Conservation (phyloP, 129 eudicot species). For the Pittosporum tobira region DNA sequence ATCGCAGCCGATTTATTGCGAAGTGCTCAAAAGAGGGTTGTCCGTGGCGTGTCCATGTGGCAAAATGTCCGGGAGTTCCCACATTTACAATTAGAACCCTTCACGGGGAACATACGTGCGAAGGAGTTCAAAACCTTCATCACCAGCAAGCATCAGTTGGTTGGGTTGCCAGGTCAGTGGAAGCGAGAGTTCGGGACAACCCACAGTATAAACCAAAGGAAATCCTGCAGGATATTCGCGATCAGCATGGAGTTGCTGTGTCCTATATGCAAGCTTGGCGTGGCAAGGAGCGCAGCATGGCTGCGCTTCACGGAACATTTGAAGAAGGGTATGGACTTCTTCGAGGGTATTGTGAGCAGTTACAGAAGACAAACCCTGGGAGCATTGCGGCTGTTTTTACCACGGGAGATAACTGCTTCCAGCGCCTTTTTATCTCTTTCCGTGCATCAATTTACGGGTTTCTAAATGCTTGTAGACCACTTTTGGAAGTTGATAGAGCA, state of each 20-base stretch:
- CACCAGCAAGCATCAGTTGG: conserved; percentile 98
- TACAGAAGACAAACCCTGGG: conserved; percentile 72
- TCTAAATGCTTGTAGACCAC: conserved; percentile 87
- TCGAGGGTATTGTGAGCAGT: conserved; percentile 82
- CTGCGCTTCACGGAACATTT: conserved; percentile 92
- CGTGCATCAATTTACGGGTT: conserved; percentile 87
- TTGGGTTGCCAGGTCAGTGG: conserved; percentile 97
- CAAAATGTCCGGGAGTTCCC: conserved; percentile 77
- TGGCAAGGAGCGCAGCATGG: conserved; percentile 98
- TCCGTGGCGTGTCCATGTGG: conserved; percentile 98
- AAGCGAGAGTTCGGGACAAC: conserved; percentile 64
- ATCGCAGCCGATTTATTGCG: conserved; percentile 94
- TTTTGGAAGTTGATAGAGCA: conserved; percentile 75
- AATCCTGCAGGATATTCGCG: conserved; percentile 83
- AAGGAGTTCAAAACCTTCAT: conserved; percentile 78
- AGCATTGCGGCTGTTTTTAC: conserved; percentile 72
- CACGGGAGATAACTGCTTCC: conserved; percentile 80
- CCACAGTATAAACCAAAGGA: conserved; percentile 96
- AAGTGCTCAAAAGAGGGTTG: conserved; percentile 95
- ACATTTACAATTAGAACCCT: conserved; percentile 87
- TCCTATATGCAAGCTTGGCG: conserved; percentile 99
- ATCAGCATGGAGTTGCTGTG: conserved; percentile 95
- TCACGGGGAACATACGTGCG: conserved; percentile 79
- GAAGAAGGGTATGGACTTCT: conserved; percentile 91
- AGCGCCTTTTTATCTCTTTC: conserved; percentile 72